phyloP scores from a whole-genome alignment of 1,139 yeast species.

The Komagataea norvegica region DNA sequence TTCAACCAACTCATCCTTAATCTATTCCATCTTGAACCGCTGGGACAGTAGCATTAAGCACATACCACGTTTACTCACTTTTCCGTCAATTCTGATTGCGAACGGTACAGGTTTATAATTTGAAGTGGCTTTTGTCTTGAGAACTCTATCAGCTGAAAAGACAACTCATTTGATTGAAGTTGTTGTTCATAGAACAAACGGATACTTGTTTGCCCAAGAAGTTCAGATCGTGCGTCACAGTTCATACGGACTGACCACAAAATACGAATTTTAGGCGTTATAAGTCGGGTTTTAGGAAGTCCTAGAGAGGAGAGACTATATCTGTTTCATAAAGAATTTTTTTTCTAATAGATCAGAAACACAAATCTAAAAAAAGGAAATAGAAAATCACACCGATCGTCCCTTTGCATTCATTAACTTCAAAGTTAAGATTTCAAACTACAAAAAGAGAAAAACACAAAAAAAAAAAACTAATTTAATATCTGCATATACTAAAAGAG shows the following conservation, averaged over 20 bases:
- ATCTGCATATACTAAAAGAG: constrained; percentile 3
- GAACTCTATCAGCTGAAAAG: background rate
- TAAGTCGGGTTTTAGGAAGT: no score
- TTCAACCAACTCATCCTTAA: constrained; percentile 10
- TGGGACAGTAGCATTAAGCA: constrained; percentile 7
- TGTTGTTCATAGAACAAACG: constrained; percentile 6
- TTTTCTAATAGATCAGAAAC: no score
- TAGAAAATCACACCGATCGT: no score
- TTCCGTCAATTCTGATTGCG: constrained; percentile 12
- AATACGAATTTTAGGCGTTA: constrained; percentile 2
- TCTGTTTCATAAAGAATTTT: no score
- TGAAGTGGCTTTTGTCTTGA: constrained; percentile 7
- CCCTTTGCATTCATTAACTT: constrained; percentile 4
- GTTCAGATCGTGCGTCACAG: no score
- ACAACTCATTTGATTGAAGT: constrained; percentile 20
- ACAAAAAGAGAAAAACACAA: constrained; percentile 1
- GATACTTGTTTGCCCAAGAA: constrained; percentile 1
- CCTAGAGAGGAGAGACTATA: no score
- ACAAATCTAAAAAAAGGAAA: background rate
- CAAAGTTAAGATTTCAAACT: constrained; percentile 2
- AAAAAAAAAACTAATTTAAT: constrained; percentile 1
- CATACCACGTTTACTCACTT: constrained; percentile 7
- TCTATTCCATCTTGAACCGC: constrained; percentile 12
- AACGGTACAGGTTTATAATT: constrained; percentile 12
- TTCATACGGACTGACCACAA: no score